These are phyloP conservation scores for Microdochium nivale DNA, from an alignment of 2,329 filamentous ascomycete genomes.

Conservation along the genomic window DNA sequence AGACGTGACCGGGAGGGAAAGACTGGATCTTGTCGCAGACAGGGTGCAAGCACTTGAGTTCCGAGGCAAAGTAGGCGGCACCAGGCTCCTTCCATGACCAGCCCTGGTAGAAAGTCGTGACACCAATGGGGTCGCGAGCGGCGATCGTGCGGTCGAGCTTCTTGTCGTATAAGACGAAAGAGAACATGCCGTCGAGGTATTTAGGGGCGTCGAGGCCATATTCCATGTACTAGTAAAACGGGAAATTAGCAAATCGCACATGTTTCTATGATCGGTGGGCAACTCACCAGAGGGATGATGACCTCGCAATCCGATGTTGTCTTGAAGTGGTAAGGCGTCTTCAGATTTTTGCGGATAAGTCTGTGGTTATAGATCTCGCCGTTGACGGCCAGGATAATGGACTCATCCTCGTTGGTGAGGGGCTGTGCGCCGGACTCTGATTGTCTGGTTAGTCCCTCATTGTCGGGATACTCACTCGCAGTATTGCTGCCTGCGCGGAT, in stretches of 20 bases:
- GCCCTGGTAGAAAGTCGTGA: conserved; percentile 96
- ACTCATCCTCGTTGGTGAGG: conserved; percentile 82
- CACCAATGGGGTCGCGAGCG: conserved; percentile 90
- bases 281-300: conserved; percentile 85
- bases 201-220: conserved; percentile 88
- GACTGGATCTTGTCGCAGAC: conserved; percentile 93
- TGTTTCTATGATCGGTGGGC: not conserved
- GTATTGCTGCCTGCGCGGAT: conserved; percentile 3
- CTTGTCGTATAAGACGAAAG: conserved; percentile 97
- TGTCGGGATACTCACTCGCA: not conserved
- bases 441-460: conserved; percentile 11
- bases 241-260: not conserved
- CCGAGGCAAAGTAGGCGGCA: conserved; percentile 91
- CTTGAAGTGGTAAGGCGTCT: conserved; percentile 89
- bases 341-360: conserved; percentile 79
- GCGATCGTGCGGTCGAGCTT: conserved; percentile 85
- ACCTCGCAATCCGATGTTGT: conserved; percentile 98
- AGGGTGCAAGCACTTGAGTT: conserved; percentile 85
- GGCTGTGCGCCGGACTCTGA: conserved; percentile 92
- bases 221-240: conserved; percentile 69
- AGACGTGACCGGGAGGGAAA: conserved; percentile 93
- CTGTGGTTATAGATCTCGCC: conserved; percentile 99
- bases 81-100: conserved; percentile 75
- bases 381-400: conserved; percentile 90
- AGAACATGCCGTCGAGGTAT: conserved; percentile 98